Evolutionary conservation across 371 early-diverging fungal species (phyloP), one percentile per base, ranked within the genome.

Genomic region (Hamiltosporidium magnivora): DNA sequence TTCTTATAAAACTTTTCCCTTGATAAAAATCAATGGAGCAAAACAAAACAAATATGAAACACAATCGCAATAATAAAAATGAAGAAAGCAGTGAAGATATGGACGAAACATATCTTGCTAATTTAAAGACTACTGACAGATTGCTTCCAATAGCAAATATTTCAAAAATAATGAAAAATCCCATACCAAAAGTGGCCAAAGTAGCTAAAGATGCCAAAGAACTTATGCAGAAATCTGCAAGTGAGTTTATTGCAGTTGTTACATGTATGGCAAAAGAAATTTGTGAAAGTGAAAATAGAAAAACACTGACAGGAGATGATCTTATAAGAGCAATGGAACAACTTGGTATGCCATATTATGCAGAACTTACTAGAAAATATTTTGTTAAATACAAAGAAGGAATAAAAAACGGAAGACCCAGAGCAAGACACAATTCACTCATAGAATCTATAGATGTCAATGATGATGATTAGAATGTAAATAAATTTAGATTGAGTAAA

Each of bases 271-370:
- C 82, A 3, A 79, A 79, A 61, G 78, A 81, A 49, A 69, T 81
- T 53, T 78, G 79, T 63, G 79, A 74, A 52, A 41, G 49, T 12
- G 99, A 95, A 83, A 92, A 93, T 81, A 84, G 97, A 66, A 96
- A 96, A 77, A 96, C 96, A 0, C 89, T 98, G 75, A 94, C 90
- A 73, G 94, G 96, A n/a, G 99, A 98, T 74, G 99, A 98, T 83
- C 89, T 98, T 44, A 83, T 98, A 58, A 91, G 93, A 88, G 93
- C 99, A 1, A 91, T 98, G 92, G 90, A 94, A 74, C 88, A 91
- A 12, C 85, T 98, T 67, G 96, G 96, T 1, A 94, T 98, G 84
- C 94, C 93, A 67, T 90, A 89, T 80, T 95, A 96, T 84, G 86
- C 88, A 9, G 94, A 93, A 69, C 87, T 88, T n/a, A 81, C 94